phyloP scores from a whole-genome alignment of 1,284 basidiomycete genomes.

The Apiotrichum mycotoxinovorans region DNA sequence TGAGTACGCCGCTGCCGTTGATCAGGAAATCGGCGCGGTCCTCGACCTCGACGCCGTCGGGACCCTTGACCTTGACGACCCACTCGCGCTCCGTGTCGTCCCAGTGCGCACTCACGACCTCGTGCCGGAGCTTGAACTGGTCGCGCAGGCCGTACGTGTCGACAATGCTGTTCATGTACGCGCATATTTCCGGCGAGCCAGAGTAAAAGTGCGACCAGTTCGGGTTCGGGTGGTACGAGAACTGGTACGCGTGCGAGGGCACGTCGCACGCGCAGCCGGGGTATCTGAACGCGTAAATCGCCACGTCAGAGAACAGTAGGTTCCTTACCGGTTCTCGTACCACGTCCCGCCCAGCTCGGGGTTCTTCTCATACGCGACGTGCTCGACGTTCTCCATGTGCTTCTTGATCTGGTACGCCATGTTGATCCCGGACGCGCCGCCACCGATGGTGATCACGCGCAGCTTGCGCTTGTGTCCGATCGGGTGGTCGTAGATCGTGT shows the following conservation, averaged over 20 bases:
- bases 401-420: slow-evolving; percentile 15
- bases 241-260: slow-evolving; percentile 33
- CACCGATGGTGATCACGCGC: slow-evolving; percentile 13
- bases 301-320: not conserved
- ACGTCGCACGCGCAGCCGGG: slow-evolving; percentile 37
- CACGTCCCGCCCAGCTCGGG: slow-evolving; percentile 17
- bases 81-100: slow-evolving; percentile 23
- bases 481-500: slow-evolving; percentile 7
- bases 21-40: slow-evolving; percentile 35
- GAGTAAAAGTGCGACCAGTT: slow-evolving; percentile 31
- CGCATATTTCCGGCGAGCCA: slow-evolving; percentile 26
- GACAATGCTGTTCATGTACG: slow-evolving; percentile 28
- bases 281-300: slow-evolving; percentile 22
- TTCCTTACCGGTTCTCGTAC: slow-evolving; percentile 11
- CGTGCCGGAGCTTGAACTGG: slow-evolving; percentile 31
- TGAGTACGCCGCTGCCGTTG: slow-evolving; percentile 32
- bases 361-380: slow-evolving; percentile 12
- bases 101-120: slow-evolving; percentile 31
- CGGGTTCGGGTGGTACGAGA: slow-evolving; percentile 26
- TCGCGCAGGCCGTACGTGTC: slow-evolving; percentile 24
- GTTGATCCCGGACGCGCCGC: slow-evolving; percentile 15
- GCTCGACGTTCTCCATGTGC: slow-evolving; percentile 11
- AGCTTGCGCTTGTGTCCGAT: slow-evolving; percentile 10
- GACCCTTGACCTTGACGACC: slow-evolving; percentile 18
- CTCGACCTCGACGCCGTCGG: slow-evolving; percentile 12